Base-by-base conservation (phyloP, 108 stramenopile genomes). In the Schizochytrium sp. region DNA sequence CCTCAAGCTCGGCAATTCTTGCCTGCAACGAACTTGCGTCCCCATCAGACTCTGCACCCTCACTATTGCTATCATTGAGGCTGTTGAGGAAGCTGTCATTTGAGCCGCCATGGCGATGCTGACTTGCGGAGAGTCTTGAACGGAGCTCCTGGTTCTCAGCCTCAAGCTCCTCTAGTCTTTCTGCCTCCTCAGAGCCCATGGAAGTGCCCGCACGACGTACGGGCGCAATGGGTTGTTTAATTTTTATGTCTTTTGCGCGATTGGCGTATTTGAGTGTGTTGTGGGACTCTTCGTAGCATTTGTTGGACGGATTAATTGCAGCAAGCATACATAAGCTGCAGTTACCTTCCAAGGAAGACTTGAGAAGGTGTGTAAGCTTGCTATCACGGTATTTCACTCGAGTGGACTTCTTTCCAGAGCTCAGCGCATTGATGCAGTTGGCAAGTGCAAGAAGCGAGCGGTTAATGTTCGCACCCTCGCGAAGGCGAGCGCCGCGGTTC, bases 211-310 rank as follows among this genome's bases (percentile, higher is more conserved):
- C 44, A 44, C 64, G 64, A 7, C 64, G 64, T 44, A 3, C 64
- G 64, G 64, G 64, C 28, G 64, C 64, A 44, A 69, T 44, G 15
- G 64, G 44, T 8, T 93, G 50, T 61, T 61, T 40, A n/a, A 17
- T 88, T 69, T 92, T 94, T 88, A 94, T 94, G 76, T 93, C 90
- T 87, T 94, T 94, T 87, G 94, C 94, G 45, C 94, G 72, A 88
- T 94, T 91, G 10, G 93, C 94, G 89, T 94, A 94, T 72, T 94
- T 94, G 12, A 94, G 91, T 12, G 94, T 94, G 88, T 94, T 94
- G 90, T 92, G 93, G 28, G 94, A 92, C 91, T 94, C 94, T 61
- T 94, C 94, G 88, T 90, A 93, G 69, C 72, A 90, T n/a, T 61
- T 49, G 88, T 92, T 89, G 53, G 92, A 90, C 12, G 94, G 94